Evolutionary conservation across 306 rosid genomes (phyloP).

Genomic region (Calophaca sinica): DNA sequence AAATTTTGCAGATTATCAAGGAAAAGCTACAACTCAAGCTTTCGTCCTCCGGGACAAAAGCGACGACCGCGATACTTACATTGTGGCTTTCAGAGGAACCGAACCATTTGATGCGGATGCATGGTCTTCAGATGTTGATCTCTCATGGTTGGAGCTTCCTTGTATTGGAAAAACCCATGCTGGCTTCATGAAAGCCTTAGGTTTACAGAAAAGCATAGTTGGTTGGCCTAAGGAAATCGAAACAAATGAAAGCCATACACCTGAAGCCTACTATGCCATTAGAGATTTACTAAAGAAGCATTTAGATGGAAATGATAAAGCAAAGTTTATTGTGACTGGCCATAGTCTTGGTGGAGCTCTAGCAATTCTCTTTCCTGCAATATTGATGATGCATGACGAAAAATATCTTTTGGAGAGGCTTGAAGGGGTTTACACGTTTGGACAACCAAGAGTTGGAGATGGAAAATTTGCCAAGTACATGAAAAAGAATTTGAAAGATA

Average conservation of each 20-base stretch:
- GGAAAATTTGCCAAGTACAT: slow-evolving; percentile 52
- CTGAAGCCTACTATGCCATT: slow-evolving; percentile 59
- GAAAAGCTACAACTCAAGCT: slow-evolving; percentile 59
- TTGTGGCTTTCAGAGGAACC: slow-evolving; percentile 76
- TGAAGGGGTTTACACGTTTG: slow-evolving; percentile 78
- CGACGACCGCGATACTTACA: slow-evolving; percentile 44
- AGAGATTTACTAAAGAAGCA: slow-evolving; percentile 44
- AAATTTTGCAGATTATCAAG: slow-evolving; percentile 56
- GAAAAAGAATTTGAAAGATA: slow-evolving; percentile 46
- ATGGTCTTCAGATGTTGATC: slow-evolving; percentile 65
- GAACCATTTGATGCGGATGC: slow-evolving; percentile 68
- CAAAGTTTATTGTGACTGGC: slow-evolving; percentile 58
- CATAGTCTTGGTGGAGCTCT: slow-evolving; percentile 68
- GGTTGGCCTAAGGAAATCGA: slow-evolving; percentile 57
- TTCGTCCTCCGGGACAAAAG: slow-evolving; percentile 55
- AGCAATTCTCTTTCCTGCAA: slow-evolving; percentile 54
- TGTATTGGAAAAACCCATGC: slow-evolving; percentile 62
- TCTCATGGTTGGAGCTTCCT: slow-evolving; percentile 66
- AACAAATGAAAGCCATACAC: neutral
- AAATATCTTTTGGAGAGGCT: slow-evolving; percentile 54
- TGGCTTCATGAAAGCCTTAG: slow-evolving; percentile 77
- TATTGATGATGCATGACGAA: slow-evolving; percentile 61
- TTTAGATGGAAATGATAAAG: slow-evolving; percentile 9
- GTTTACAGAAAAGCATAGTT: slow-evolving; percentile 41
- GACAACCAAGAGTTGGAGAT: slow-evolving; percentile 79